Base-by-base conservation (phyloP, 805 yeast genomes). In the Cyberlindnera euphorbiiphila region DNA sequence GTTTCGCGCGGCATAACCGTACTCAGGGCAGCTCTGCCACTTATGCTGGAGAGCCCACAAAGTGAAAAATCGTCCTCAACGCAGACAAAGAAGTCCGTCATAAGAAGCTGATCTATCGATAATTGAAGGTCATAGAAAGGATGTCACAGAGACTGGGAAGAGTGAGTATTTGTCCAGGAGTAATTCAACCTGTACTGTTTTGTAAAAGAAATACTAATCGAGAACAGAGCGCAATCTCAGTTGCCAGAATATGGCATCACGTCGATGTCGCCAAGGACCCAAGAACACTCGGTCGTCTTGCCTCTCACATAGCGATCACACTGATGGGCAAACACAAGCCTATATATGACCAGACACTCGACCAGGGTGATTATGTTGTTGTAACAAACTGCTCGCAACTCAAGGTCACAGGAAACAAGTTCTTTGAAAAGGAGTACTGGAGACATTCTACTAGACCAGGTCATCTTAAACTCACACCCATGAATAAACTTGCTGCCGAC, bases 321-420 rank as follows among this genome's bases (percentile, higher is more conserved):
- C 71, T 93, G 28, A 87, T 85, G 64, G 99, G 99, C n/a, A 93
- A 93, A 61, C 97, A 93, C 66, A 93, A 93, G 68, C 99, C 99
- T 4, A 74, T 87, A 0, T 82, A 65, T 48, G 86, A 88, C 53
- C 77, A 76, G 20, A 72, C 82, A 8, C 56, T 83, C 59, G 99
- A 93, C 64, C 78, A 81, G 47, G 99, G 99, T 11, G 99, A 93
- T 62, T 93, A 89, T 56, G 97, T 93, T 10, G 98, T 93, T 10
- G 96, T 91, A 2, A 85, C 97, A 11, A 94, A 93, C 66, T 88
- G 96, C 56, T 74, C 85, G 41, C 77, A 78, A 47, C 61, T 93
- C 53, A 80, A 79, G 49, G 70, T 83, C n/a, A 80, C 96, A 0
- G 98, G 98, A 46, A 81, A 79, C 43, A 91, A 93, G 60, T 60